phyloP scores from a whole-genome alignment of 441 rosid genomes.

The Populus tomentosa region DNA sequence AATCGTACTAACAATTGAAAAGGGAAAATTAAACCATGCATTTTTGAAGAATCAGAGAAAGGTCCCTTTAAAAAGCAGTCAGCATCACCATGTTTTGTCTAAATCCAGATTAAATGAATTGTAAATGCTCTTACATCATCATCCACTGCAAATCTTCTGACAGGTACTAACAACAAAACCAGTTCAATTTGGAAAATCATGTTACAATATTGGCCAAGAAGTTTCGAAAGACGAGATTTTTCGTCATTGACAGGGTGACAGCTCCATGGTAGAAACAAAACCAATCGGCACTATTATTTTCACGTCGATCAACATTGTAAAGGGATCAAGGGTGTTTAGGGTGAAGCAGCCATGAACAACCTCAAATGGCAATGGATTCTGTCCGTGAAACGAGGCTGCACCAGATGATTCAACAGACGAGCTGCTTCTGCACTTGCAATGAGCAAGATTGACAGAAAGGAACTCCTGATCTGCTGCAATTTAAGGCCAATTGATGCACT shows the following conservation, averaged over 20 bases:
- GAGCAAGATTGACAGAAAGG: neutral
- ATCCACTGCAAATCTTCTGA: neutral
- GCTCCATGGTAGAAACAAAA: neutral
- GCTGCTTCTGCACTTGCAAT: neutral
- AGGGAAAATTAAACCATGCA: neutral
- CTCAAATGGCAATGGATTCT: neutral
- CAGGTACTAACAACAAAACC: neutral
- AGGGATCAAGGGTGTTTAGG: neutral
- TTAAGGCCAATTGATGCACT: neutral
- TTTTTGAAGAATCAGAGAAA: neutral
- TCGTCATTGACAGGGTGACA: neutral
- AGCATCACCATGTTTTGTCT: conserved; percentile 6
- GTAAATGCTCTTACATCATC: neutral
- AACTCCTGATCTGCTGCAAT: neutral
- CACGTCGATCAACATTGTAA: neutral
- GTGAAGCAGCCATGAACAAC: neutral
- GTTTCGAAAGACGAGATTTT: neutral
- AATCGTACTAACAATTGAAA: neutral
- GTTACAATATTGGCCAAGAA: neutral
- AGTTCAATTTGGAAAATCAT: neutral
- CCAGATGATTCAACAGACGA: neutral
- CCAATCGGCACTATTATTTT: neutral
- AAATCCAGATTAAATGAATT: neutral
- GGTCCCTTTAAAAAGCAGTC: conserved; percentile 4
- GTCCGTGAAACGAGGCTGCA: neutral